Evolutionary conservation across 169 alveolate species (phyloP), one percentile per base, ranked within the genome.

Genomic region (Eimeria acervulina): DNA sequence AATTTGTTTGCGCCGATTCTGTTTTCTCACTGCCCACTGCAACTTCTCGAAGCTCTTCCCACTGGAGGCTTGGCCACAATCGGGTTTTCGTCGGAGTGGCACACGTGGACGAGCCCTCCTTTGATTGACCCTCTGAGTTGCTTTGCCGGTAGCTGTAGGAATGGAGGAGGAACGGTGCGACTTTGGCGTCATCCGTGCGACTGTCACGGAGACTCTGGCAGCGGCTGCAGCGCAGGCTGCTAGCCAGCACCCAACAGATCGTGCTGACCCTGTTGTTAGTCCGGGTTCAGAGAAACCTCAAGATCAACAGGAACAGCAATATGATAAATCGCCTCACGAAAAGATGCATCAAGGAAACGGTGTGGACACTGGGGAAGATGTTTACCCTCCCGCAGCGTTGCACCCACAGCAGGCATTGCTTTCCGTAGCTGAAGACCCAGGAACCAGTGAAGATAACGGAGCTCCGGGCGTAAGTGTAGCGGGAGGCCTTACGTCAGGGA

Each of bases 181-280:
- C 70, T 42, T 81, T 44, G 70, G 90, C 44, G 68, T 51, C 40
- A 17, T 81, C 90, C 90, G 90, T 81, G 90, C 80, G 55, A 28
- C 42, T 26, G 78, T 44, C 93, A 59, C 74, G 93, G 93, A 85
- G 55, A 33, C 52, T 40, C 80, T 59, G 33, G 80, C 52, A 28
- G 74, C 78, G 59, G 40, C 78, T 28, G 78, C 80, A 38, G 93
- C 80, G 8, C 93, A 85, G 44, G 78, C 93, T 85, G 93, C 93
- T 59, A 85, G 93, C n/a, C 93, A 85, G 80, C 93, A 85, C 68
- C 93, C 93, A 59, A 19, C 93, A 40, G 93, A 42, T 44, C 93
- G 42, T 52, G 93, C 21, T 38, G 93, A 85, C 80, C 40, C 38
- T 7, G 80, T 59, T 26, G 10, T 85, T 38, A 33, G 61, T 33